Conservation (phyloP, 1,284 basidiomycete species). For the Agaricales sp. region DNA sequence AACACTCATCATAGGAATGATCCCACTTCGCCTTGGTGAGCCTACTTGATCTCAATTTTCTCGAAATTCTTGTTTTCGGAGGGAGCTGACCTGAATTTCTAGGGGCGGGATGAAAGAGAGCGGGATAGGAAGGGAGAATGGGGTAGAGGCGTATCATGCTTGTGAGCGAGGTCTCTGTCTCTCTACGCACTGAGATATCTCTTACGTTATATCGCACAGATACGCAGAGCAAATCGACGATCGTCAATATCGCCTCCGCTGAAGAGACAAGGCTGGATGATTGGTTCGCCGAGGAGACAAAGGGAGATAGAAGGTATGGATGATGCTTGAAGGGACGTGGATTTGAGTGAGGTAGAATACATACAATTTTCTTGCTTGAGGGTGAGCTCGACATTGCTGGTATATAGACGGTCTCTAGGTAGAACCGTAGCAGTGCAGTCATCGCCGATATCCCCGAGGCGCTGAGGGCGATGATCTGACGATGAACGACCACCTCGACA, state of each 20-base stretch:
- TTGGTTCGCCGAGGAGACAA: constrained; percentile 57
- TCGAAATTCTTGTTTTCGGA: not conserved
- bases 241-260: constrained; percentile 55
- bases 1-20: constrained; percentile 84
- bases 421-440: too few relatives aligned
- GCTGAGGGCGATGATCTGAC: too few relatives aligned
- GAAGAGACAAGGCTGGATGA: constrained; percentile 58
- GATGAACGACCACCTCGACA: too few relatives aligned
- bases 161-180: constrained; percentile 35
- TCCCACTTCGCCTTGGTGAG: constrained; percentile 76
- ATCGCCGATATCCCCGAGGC: too few relatives aligned
- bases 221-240: constrained; percentile 71
- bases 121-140: constrained; percentile 76
- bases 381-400: too few relatives aligned
- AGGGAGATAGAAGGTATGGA: constrained; percentile 46
- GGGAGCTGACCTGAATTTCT: constrained; percentile 3
- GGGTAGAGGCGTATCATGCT: constrained; percentile 65
- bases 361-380: too few relatives aligned
- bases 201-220: constrained; percentile 31
- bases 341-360: too few relatives aligned
- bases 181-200: not conserved
- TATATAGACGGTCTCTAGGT: too few relatives aligned
- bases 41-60: too few relatives aligned
- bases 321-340: too few relatives aligned
- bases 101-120: constrained; percentile 85